Evolutionary conservation across 805 yeast species (phyloP), one percentile per base, ranked within the genome.

Genomic region (Lipomyces sp.): DNA sequence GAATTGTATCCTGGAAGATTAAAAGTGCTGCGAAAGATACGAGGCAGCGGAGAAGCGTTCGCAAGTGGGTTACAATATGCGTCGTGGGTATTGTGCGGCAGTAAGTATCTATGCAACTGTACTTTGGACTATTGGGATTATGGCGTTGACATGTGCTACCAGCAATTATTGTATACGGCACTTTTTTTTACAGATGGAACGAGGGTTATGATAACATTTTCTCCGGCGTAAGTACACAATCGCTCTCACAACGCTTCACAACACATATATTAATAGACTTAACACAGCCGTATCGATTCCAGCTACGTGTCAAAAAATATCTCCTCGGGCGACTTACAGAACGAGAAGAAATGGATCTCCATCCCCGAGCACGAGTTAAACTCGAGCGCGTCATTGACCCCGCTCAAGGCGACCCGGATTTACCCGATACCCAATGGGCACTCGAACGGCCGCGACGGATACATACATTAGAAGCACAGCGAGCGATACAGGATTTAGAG

Each of bases 111-210:
- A 24, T 51, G 54, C 34, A 13, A 72, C 86, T 39, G 83, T 15
- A 15, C 24, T 42, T n/a, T 42, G 48, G 24, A 1, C 24, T 42
- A n/a, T 15, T 42, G 4, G 48, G 48, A 42, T 42, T 42, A 24
- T n/a, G 48, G 18, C 15, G 8, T 3, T 15, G n/a, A 42, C 48
- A 15, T 34, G 15, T 51, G 15, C 85, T 6, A 24, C 79, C 81
- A 39, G 81, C 84, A 0, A 76, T 88, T 6, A 77, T 85, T 33
- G 75, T 84, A 0, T 88, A 87, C 72, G 86, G 87, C 30, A 83
- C 89, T 1, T 91, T 91, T 75, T 87, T 90, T 78, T 85, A 87
- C 75, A 80, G 92, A 61, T 90, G 97, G 97, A 90, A 91, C 74
- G 95, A 90, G 65, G 92, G 92, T 2, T 84, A 85, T 69, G 94